A percentile compares a stretch with the other conserved stretches of the same genome.
phyloP scores from a whole-genome alignment of 1,139 yeast genomes.

The Hyphopichia khmerensis region DNA sequence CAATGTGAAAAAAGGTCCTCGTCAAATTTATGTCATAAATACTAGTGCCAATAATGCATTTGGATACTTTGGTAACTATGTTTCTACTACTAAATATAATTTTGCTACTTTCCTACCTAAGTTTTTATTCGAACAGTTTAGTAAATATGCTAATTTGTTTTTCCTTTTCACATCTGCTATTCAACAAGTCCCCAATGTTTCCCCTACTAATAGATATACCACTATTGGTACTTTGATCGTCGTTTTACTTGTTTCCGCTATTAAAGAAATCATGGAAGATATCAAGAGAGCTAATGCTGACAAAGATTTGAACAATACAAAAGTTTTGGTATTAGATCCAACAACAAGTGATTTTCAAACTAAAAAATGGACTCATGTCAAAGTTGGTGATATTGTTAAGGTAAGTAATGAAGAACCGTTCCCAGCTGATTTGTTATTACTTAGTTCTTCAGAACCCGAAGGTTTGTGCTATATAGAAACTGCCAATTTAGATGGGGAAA shows the following conservation, averaged over 20 bases:
- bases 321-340: slow-evolving; percentile 66
- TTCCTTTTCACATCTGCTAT: slow-evolving; percentile 89
- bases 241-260: slow-evolving; percentile 85
- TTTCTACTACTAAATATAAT: slow-evolving; percentile 96
- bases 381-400: slow-evolving; percentile 87
- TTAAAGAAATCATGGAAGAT: slow-evolving; percentile 90
- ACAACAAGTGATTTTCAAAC: slow-evolving; percentile 57
- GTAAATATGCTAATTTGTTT: slow-evolving; percentile 94
- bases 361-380: slow-evolving; percentile 82
- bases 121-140: slow-evolving; percentile 92
- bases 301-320: slow-evolving; percentile 81
- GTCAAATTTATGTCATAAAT: slow-evolving; percentile 71
- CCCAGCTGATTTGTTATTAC: slow-evolving; percentile 86
- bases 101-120: slow-evolving; percentile 92
- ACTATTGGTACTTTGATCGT: slow-evolving; percentile 88
- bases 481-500: slow-evolving; percentile 96
- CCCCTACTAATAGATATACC: slow-evolving; percentile 95
- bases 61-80: slow-evolving; percentile 77
- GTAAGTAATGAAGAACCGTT: slow-evolving; percentile 87
- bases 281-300: slow-evolving; percentile 86
- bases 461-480: slow-evolving; percentile 97
- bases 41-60: slow-evolving; percentile 50
- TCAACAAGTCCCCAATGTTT: slow-evolving; percentile 95
- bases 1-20: slow-evolving; percentile 40
- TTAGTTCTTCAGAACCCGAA: slow-evolving; percentile 96